Conservation (phyloP, 495 filamentous ascomycete genomes). For the Tuber borchii region DNA sequence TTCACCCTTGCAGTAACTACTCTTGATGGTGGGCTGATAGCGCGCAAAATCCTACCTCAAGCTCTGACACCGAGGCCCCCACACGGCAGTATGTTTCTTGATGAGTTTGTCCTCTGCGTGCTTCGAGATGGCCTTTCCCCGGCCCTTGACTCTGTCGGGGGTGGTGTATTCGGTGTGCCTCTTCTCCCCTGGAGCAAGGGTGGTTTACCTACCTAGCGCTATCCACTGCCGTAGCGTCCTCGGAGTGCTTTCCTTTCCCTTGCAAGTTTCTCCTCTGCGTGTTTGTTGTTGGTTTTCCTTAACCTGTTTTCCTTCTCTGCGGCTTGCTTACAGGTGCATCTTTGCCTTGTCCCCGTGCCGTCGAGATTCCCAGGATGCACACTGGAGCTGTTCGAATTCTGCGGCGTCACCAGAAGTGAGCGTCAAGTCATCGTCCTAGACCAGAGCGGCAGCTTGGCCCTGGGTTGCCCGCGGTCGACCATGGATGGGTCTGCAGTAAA, state of each 20-base stretch:
- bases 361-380: slow-evolving; percentile 91
- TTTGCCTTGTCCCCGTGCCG: slow-evolving; percentile 67
- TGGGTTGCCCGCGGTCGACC: slow-evolving; percentile 79
- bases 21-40: slow-evolving; percentile 87
- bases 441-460: slow-evolving; percentile 79
- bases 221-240: slow-evolving; percentile 77
- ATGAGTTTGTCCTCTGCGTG: slow-evolving; percentile 79
- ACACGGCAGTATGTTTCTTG: slow-evolving; percentile 89
- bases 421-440: slow-evolving; percentile 91
- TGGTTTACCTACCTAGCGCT: slow-evolving; percentile 57
- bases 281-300: slow-evolving; percentile 73
- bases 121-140: slow-evolving; percentile 67
- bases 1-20: slow-evolving; percentile 86
- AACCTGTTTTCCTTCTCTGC: slow-evolving; percentile 78
- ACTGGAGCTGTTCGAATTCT: slow-evolving; percentile 83
- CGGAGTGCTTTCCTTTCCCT: slow-evolving; percentile 64
- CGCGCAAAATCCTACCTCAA: slow-evolving; percentile 98
- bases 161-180: slow-evolving; percentile 94
- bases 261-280: slow-evolving; percentile 56
- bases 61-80: slow-evolving; percentile 97
- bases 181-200: slow-evolving; percentile 66
- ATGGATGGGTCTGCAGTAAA: slow-evolving; percentile 48
- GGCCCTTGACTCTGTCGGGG: slow-evolving; percentile 77
- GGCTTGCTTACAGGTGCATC: slow-evolving; percentile 88
- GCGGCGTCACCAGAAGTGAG: slow-evolving; percentile 85